A percentile compares a stretch with the other conserved stretches of the same genome.
phyloP scores from a whole-genome alignment of 2,329 filamentous ascomycete species.

The Sporothrix brunneoviolacea region DNA sequence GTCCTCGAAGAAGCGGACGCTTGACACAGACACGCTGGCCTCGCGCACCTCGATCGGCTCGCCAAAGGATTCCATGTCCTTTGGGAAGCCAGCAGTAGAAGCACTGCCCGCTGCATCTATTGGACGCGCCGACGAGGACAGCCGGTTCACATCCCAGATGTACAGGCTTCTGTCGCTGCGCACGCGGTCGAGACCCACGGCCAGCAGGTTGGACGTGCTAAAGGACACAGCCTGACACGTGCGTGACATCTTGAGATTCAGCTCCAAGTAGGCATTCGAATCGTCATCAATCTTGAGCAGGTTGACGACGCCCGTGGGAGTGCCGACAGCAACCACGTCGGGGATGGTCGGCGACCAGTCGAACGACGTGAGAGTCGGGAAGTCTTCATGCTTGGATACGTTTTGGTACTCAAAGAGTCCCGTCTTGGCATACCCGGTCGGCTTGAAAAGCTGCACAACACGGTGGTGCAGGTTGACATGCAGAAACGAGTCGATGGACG shows the following conservation, averaged over 20 bases:
- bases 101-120: not conserved
- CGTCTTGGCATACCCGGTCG: slow-evolving; percentile 51
- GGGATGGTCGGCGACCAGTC: slow-evolving; percentile 59
- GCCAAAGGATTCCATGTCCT: slow-evolving; percentile 41
- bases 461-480: slow-evolving; percentile 60
- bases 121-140: slow-evolving; percentile 35
- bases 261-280: slow-evolving; percentile 57
- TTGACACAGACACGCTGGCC: slow-evolving; percentile 68
- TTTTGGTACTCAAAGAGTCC: slow-evolving; percentile 52
- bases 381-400: slow-evolving; percentile 54
- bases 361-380: slow-evolving; percentile 57
- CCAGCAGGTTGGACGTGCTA: slow-evolving; percentile 63
- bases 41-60: slow-evolving; percentile 55
- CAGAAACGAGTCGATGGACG: slow-evolving; percentile 52
- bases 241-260: slow-evolving; percentile 67
- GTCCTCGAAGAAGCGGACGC: slow-evolving; percentile 73
- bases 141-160: slow-evolving; percentile 69
- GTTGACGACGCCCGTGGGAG: slow-evolving; percentile 67
- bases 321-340: slow-evolving; percentile 67
- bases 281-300: slow-evolving; percentile 66
- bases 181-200: slow-evolving; percentile 73
- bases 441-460: slow-evolving; percentile 56
- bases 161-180: slow-evolving; percentile 77
- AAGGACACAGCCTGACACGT: slow-evolving; percentile 79
- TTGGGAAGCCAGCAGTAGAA: slow-evolving; percentile 35